Evolutionary conservation across 1,284 basidiomycete genomes (phyloP).

Genomic region (Cerrena zonata): DNA sequence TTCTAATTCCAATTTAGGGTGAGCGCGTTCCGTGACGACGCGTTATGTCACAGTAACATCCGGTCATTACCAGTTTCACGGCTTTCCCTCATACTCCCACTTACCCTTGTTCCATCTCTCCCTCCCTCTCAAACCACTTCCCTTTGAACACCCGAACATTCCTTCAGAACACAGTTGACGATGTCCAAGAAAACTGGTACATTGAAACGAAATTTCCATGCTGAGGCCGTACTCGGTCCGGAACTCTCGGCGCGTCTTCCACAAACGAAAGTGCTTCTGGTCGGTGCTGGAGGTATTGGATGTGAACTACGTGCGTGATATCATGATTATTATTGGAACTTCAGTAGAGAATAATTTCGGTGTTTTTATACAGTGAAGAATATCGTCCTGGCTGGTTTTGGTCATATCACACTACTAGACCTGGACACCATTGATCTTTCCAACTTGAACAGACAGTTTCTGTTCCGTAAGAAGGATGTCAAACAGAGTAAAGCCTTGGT

Average conservation of each 20-base stretch:
- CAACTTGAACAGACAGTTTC: conserved; percentile 95
- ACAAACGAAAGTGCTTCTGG: conserved; percentile 76
- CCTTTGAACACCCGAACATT: not conserved
- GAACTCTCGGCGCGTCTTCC: conserved; percentile 58
- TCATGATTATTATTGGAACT: not conserved
- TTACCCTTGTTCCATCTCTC: not conserved
- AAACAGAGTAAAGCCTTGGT: conserved; percentile 93
- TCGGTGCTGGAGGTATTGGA: conserved; percentile 95
- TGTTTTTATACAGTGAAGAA: conserved; percentile 76
- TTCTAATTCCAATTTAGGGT: too few relatives aligned
- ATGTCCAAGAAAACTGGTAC: not conserved
- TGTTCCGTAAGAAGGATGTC: conserved; percentile 96
- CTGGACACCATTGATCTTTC: conserved; percentile 98
- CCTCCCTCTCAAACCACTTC: conserved; percentile 5
- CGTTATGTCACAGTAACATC: too few relatives aligned
- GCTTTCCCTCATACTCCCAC: not conserved
- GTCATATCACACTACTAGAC: conserved; percentile 88
- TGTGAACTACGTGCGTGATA: conserved; percentile 81
- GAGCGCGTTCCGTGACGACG: too few relatives aligned
- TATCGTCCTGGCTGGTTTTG: conserved; percentile 88
- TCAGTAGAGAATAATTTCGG: not conserved
- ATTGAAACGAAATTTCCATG: conserved; percentile 37
- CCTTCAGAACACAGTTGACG: too few relatives aligned
- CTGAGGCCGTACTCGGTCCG: conserved; percentile 68
- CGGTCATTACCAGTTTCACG: too few relatives aligned